Base-by-base conservation (phyloP, 2,329 filamentous ascomycete species). In the Aspergillus fumigatiaffinis region DNA sequence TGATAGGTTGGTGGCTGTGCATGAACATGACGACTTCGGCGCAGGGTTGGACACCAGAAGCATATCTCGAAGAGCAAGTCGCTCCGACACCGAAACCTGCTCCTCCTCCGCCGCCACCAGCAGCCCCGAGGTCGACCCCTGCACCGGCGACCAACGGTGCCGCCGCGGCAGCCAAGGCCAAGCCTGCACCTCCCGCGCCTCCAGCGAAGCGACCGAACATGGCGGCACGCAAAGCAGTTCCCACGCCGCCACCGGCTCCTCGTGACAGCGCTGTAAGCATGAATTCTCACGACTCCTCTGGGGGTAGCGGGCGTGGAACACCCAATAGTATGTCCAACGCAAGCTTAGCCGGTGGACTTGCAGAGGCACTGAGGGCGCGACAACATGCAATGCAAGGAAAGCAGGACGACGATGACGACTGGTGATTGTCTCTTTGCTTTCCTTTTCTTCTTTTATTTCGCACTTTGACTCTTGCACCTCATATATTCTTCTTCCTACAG, bases 31-130 rank as follows among this genome's bases (percentile, higher is more conserved):
- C 85, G 67, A 80, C 80, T 50, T 80, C 82, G 64, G 84, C 85
- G n/a, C 91, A 94, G 75, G 94, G 92, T 52, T 99, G 94, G 94
- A 86, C 94, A 3, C 94, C 94, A 0, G 90, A 92, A 21, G 91
- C 93, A 21, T 99, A 99, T 69, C 88, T 99, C 8, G 89, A 97
- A 76, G 92, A 97, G 59, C 71, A 78, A 58, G 69, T 67, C 3
- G 83, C 82, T 25, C 78, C 84, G 12, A 79, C 81, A 7, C 82
- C 87, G 9, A 84, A 85, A 25, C 82, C 87, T 3, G 79, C 85
- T 4, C 82, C 85, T 6, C 77, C 80, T 14, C 78, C 78, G 2
- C 78, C 79, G 21, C 74, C 77, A 17, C 76, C 79, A 1, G 73
- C 76, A 14, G 73, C 76, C 25, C 71, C 78, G 7, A 79, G 80